Percentiles rank a stretch among this genome's conserved stretches.
phyloP scores from a whole-genome alignment of 257 asterid genomes.

The Sherardia arvensis region DNA sequence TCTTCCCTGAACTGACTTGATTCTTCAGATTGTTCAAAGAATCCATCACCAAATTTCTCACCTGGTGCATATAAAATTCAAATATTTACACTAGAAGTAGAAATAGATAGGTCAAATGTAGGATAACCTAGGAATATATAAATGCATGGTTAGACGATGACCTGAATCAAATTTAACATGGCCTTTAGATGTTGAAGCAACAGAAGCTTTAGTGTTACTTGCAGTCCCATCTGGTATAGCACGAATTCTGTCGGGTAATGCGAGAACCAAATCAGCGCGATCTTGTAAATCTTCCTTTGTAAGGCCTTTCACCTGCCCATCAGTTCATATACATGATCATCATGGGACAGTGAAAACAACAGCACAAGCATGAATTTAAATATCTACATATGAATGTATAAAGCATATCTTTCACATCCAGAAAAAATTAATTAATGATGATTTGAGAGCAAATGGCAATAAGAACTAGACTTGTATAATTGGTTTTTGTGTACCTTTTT shows the following conservation, averaged over 20 bases:
- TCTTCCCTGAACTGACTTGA: constrained; percentile 63
- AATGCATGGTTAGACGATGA: constrained; percentile 16
- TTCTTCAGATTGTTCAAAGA: constrained; percentile 58
- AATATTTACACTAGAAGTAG: no score
- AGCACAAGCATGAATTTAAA: no score
- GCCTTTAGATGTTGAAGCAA: constrained; percentile 43
- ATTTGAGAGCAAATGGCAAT: no score
- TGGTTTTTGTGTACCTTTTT: constrained; percentile 46
- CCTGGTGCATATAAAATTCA: constrained; percentile 34
- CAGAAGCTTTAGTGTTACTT: constrained; percentile 32
- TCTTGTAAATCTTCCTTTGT: constrained; percentile 54
- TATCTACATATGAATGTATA: no score
- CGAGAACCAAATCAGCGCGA: constrained; percentile 62
- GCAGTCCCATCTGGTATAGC: constrained; percentile 59
- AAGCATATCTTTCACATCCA: not conserved
- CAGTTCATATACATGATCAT: not conserved
- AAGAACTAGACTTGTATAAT: no score
- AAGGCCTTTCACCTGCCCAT: constrained; percentile 64
- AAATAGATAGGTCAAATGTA: no score
- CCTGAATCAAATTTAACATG: constrained; percentile 64
- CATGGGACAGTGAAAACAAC: no score
- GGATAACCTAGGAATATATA: no score
- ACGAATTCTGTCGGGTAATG: constrained; percentile 57
- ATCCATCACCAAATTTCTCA: constrained; percentile 40
- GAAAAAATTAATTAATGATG: no score